A percentile compares a stretch with the other conserved stretches of the same genome.
Evolutionary conservation across 495 filamentous ascomycete genomes (phyloP).

Genomic region (Penicillium desertorum): DNA sequence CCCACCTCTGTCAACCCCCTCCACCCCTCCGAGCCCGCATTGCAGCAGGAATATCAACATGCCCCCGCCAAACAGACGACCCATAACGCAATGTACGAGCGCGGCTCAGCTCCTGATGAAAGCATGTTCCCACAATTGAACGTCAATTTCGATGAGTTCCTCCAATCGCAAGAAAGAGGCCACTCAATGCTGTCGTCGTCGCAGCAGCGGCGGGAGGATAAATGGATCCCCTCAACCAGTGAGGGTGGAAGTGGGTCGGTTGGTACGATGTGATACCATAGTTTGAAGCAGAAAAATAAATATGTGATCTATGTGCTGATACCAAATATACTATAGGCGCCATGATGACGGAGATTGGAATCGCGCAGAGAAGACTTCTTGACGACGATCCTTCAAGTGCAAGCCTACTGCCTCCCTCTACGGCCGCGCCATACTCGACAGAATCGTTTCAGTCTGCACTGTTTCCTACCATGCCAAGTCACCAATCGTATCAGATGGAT

Average conservation of each 20-base stretch:
- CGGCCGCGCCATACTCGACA: conserved; percentile 15
- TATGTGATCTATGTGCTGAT: not conserved
- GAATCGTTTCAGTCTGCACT: conserved; percentile 23
- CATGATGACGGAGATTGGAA: conserved; percentile 43
- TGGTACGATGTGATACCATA: conserved; percentile 26
- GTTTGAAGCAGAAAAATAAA: not conserved
- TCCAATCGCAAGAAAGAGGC: conserved; percentile 35
- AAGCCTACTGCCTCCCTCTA: conserved; percentile 21
- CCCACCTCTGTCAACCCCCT: conserved; percentile 25
- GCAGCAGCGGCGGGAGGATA: conserved; percentile 41
- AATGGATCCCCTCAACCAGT: conserved; percentile 37
- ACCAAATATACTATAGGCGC: conserved; percentile 19
- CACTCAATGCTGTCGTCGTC: conserved; percentile 28
- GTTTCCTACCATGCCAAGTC: conserved; percentile 18
- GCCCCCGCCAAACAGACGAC: conserved; percentile 17
- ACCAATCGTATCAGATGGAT: conserved; percentile 4
- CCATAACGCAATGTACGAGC: conserved; percentile 11
- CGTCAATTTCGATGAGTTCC: conserved; percentile 44
- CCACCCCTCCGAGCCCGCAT: conserved; percentile 14
- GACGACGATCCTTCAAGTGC: conserved; percentile 32
- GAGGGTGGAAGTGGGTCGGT: conserved; percentile 36
- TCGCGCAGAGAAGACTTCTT: conserved; percentile 39
- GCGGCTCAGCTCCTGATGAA: conserved; percentile 10
- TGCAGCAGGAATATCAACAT: conserved; percentile 21
- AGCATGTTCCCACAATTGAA: conserved; percentile 20